Evolutionary conservation across 139 green algal genomes (phyloP).

Genomic region (Picochlorum sp.): DNA sequence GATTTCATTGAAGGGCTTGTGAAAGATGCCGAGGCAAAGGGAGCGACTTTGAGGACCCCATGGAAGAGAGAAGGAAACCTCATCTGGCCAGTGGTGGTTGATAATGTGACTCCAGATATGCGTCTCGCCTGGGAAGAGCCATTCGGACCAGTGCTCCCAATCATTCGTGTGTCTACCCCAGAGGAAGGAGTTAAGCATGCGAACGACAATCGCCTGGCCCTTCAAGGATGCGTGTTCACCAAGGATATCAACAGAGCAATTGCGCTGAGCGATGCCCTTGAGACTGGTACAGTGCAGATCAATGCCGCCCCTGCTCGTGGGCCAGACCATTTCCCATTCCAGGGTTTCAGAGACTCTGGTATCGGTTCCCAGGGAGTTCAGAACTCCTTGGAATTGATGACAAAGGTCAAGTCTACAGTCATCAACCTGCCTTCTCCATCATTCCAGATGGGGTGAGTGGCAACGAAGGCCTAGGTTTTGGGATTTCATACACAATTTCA

Average conservation of each 20-base stretch:
- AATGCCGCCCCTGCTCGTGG: constrained; percentile 80
- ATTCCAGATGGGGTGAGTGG: constrained; percentile 63
- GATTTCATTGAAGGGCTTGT: constrained; percentile 90
- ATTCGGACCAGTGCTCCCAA: constrained; percentile 90
- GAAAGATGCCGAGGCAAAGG: constrained; percentile 60
- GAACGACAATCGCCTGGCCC: constrained; percentile 73
- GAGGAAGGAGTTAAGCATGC: constrained; percentile 79
- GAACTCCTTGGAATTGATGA: constrained; percentile 87
- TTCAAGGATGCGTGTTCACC: constrained; percentile 94
- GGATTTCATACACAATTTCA: neutral
- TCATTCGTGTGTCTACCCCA: constrained; percentile 69
- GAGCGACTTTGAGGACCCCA: constrained; percentile 48
- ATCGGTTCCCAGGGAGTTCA: constrained; percentile 85
- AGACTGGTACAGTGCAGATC: constrained; percentile 91
- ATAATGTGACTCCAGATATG: constrained; percentile 85
- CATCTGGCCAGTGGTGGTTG: constrained; percentile 84
- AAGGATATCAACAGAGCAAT: constrained; percentile 82
- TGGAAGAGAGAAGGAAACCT: constrained; percentile 86
- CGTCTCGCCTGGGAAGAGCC: constrained; percentile 91
- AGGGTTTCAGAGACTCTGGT: constrained; percentile 81
- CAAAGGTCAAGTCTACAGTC: constrained; percentile 90
- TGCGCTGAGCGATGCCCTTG: constrained; percentile 78
- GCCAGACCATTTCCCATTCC: constrained; percentile 83
- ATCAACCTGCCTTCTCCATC: constrained; percentile 73
- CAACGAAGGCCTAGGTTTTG: neutral